Base-by-base conservation (phyloP, 208 protist genomes). In the Leishmania gerbilli region DNA sequence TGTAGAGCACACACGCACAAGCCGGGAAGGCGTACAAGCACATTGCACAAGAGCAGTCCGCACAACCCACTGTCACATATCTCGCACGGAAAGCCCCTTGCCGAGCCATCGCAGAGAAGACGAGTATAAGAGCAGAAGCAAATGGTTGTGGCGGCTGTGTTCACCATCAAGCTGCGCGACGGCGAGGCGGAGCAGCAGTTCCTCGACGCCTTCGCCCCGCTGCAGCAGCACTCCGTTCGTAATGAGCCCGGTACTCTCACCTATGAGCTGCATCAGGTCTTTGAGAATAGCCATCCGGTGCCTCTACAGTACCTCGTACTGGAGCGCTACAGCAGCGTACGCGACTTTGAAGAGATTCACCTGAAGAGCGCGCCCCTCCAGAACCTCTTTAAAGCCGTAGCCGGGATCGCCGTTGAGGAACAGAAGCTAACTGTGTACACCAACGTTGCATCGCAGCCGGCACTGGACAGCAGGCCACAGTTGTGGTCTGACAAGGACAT, bases 201-300 rank as follows among this genome's bases (percentile, higher is more conserved):
- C 60, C 82, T 95, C 56, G 55, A 62, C 24, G 68, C 64, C 40
- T 93, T 95, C 77, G 79, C 85, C 34, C 74, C 79, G 71, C 79
- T 93, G 67, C 90, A 89, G 74, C 80, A 87, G 47, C 76, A 91
- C 81, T 83, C 69, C 77, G 24, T 82, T 13, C 62, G 58, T 76
- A 84, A 90, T 72, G 91, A 95, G 84, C 93, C 93, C 13, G 91
- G 91, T 47, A 92, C 90, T 34, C 72, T 94, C 72, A 87, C 84
- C 74, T 94, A 94, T 74, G 93, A 96, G 79, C 85, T 96, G 2
- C 91, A 91, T 77, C 82, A 91, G 37, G 69, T 68, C 40, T 69
- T 91, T 27, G 83, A 92, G n/a, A 68, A 90, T 4, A 79, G 82
- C 40, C 58, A 77, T 56, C 76, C 83, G 31, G 79, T 88, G 53